phyloP scores from a whole-genome alignment of 768 basidiomycete genomes.

The Naematelia encephala region DNA sequence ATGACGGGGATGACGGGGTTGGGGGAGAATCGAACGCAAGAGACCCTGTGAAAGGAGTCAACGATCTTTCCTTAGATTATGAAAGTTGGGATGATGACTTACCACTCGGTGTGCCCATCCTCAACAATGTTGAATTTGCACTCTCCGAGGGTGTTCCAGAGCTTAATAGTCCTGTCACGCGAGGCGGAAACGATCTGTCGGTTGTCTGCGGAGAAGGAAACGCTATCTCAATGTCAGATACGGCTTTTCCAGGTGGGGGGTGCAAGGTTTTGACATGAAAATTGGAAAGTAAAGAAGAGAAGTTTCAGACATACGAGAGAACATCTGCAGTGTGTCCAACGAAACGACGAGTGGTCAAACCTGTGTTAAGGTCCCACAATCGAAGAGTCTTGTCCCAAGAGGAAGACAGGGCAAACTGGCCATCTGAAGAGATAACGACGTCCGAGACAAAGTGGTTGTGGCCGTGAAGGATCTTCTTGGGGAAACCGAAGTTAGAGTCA shows the following conservation, averaged over 20 bases:
- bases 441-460: conserved; percentile 99
- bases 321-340: conserved; percentile 98
- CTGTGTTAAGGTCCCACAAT: conserved; percentile 99
- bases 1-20: conserved; percentile 97
- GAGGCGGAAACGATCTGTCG: conserved; percentile 98
- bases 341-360: conserved; percentile 90
- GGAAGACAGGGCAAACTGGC: conserved; percentile 97
- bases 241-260: no score
- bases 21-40: conserved; percentile 98
- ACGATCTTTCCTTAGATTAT: not conserved
- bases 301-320: conserved; percentile 59
- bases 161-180: conserved; percentile 94
- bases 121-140: conserved; percentile 99
- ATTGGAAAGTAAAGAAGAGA: not conserved
- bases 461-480: conserved; percentile 94
- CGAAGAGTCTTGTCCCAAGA: conserved; percentile 99
- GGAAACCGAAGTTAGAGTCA: conserved; percentile 74
- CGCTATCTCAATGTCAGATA: conserved; percentile 49
- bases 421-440: conserved; percentile 97
- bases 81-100: conserved; percentile 13
- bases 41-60: conserved; percentile 64
- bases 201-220: conserved; percentile 99
- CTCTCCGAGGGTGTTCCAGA: conserved; percentile 99
- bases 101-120: conserved; percentile 96
- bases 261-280: no score